Percentiles rank a stretch among this genome's conserved stretches.
These are phyloP conservation scores for Populus tremula DNA, from an alignment of 345 rosid genomes.

Conservation along the genomic window DNA sequence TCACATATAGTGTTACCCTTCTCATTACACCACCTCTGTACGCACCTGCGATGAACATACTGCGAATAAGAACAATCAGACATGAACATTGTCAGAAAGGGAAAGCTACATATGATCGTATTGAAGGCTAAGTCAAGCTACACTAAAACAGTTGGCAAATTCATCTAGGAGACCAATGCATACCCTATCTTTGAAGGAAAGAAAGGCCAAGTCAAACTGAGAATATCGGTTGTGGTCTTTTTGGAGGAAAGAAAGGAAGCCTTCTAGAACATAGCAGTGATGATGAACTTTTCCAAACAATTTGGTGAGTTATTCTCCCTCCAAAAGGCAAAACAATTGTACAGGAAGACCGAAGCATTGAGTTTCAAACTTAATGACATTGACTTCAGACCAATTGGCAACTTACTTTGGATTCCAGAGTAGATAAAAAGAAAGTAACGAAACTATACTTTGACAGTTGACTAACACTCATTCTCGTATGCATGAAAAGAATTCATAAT, in stretches of 20 bases:
- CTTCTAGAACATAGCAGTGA: neutral
- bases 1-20: slow-evolving; percentile 34
- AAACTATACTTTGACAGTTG: neutral
- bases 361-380: slow-evolving; percentile 8
- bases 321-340: neutral
- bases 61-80: slow-evolving; percentile 15
- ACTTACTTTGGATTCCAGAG: neutral
- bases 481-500: neutral
- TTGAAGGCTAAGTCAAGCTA: neutral
- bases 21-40: slow-evolving; percentile 36
- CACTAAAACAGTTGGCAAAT: slow-evolving; percentile 4
- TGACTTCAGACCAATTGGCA: slow-evolving; percentile 2
- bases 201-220: neutral
- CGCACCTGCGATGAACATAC: slow-evolving; percentile 40
- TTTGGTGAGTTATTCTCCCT: too few relatives aligned
- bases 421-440: neutral
- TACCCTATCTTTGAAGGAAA: neutral
- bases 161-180: too few relatives aligned
- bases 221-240: neutral
- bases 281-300: neutral
- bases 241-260: neutral
- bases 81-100: neutral
- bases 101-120: neutral
- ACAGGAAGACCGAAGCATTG: neutral
- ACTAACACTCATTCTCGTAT: neutral